These are phyloP conservation scores for Penicillium sumatraense DNA, from an alignment of 2,329 filamentous ascomycete genomes.

Conservation along the genomic window DNA sequence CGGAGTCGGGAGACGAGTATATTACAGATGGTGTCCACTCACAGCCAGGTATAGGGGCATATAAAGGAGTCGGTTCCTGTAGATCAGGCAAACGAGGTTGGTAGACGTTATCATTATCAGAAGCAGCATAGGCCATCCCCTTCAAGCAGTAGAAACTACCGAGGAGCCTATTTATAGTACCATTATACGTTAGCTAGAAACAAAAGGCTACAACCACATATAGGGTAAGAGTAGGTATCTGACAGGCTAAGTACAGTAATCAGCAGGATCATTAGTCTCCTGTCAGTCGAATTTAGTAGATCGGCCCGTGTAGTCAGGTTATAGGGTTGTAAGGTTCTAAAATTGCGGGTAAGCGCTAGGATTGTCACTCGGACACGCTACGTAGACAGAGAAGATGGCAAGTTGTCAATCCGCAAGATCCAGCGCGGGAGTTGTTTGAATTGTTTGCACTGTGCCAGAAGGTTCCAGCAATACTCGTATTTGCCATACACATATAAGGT, in stretches of 20 bases:
- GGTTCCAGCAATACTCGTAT: slow-evolving; percentile 8
- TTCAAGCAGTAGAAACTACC: slow-evolving; percentile 5
- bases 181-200: slow-evolving; percentile 3
- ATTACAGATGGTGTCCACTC: slow-evolving; percentile 21
- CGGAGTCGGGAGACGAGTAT: slow-evolving; percentile 13
- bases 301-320: too few species aligned
- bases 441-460: slow-evolving; percentile 7
- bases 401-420: slow-evolving; percentile 6
- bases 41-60: slow-evolving; percentile 22
- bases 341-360: too few species aligned
- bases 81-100: slow-evolving; percentile 14
- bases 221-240: too few species aligned
- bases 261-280: too few species aligned
- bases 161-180: slow-evolving; percentile 6
- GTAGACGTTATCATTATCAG: slow-evolving; percentile 12
- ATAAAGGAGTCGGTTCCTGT: slow-evolving; percentile 21
- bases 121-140: slow-evolving; percentile 6
- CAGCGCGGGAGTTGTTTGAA: slow-evolving; percentile 10
- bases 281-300: too few species aligned
- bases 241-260: too few species aligned
- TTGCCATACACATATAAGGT: neutral
- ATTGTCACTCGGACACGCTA: too few species aligned
- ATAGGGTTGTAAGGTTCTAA: too few species aligned
- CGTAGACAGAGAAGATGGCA: too few species aligned
- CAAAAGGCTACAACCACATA: neutral